Base-by-base conservation (phyloP, 768 basidiomycete species). In the Lyophyllum decastes region DNA sequence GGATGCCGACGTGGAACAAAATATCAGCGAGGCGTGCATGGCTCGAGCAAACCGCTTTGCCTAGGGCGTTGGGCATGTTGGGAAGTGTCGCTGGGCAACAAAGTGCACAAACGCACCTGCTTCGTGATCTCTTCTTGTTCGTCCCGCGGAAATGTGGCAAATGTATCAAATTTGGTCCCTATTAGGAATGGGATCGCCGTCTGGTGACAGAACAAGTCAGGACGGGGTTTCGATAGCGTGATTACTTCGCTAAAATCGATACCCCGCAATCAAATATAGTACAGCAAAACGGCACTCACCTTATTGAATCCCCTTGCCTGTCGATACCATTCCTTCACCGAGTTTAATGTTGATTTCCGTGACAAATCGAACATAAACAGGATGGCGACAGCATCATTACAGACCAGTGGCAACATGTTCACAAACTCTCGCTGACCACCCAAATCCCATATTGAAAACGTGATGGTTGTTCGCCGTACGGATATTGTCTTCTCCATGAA, bases 401-500 rank as follows among this genome's bases (percentile, higher is more conserved):
- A 98, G 62, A 98, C 96, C 44, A 98, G 84, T 17, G 96, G 96
- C 34, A 98, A 79, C 95, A 98, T 98, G 76, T 96, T 96, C 64
- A 99, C 97, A 73, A 99, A 99, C 74, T 99, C 97, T 52, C 96
- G 84, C 72, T 99, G 96, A 48, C 94, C 95, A 63, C 95, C 95
- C 56, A 97, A 78, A 80, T 97, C 95, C 95, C 97, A 99, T 74
- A 98, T 97, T 62, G 95, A 98, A 78, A 99, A 98, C 2, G 96
- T 98, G 74, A 99, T 98, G 55, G 96, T 97, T 57, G 97, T 98
- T 73, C 95, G 89, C 65, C 97, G 88, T 64, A 99, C 96, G 55
- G 92, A 91, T 67, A 99, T 98, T 16, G 96, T 97, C 82, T 99
- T 99, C 81, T 99, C 96, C 97, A 98, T 98, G 75, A 98, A 98